Evolutionary conservation across 306 rosid species (phyloP), one percentile per base, ranked within the genome.

Genomic region (Begonia masoniana): DNA sequence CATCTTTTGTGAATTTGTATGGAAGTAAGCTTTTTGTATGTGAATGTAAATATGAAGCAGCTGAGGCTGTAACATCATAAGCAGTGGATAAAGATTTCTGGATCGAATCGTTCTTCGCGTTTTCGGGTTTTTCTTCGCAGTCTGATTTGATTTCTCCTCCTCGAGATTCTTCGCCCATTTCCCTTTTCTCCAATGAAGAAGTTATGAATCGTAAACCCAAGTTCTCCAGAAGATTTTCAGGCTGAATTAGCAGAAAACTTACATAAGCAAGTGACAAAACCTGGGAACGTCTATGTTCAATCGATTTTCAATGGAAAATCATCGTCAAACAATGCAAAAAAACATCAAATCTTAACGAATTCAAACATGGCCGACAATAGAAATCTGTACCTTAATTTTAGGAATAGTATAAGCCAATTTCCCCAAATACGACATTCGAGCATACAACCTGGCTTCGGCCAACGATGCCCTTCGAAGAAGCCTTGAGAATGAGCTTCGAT

Each of bases 381-480:
- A 21, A 21, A 21, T 21, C 24, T 21, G 3, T 55, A 86, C 99
- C 88, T 83, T 72, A 48, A 91, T 83, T 41, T 60, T 73, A 50
- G 92, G 76, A 59, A 91, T 72, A 70, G 60, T 54, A 50, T 91
- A 91, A 10, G 99, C 88, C 77, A 91, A 60, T 60, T 23, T 73
- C 14, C 92, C 99, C 76, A 91, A 65, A 65, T 91, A 79, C 15
- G 96, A 81, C 94, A 91, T 77, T 68, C 83, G 82, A 52, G 86
- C 94, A 58, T 83, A 91, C 62, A 86, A 67, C 50, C 85, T 83
- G 15, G 78, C 84, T 60, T 91, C 99, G 0, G 78, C 76, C 36
- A 83, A 70, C 5, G 96, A 77, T 31, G 85, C 99, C 75, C 83
- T 82, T 58, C 88, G 63, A 11, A 91, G 83, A 84, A 91, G 70